Conservation (phyloP, 1,139 yeast species). For the Pichia sp. region DNA sequence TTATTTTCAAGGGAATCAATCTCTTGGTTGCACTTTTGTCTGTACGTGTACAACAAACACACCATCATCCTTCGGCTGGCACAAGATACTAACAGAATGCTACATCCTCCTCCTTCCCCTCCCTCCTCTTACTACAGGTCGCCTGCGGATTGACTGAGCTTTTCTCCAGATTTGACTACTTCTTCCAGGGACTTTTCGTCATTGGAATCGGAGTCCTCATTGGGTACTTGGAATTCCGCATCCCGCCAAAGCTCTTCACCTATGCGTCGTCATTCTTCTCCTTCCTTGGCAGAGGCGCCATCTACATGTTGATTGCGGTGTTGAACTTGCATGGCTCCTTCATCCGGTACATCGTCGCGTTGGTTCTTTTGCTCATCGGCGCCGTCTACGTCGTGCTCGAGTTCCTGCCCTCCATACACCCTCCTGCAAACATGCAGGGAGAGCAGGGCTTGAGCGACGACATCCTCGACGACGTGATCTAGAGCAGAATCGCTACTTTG, state of each 20-base stretch:
- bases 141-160: constrained; percentile 57
- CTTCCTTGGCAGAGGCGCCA: constrained; percentile 75
- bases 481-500: not conserved
- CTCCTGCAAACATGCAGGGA: constrained; percentile 70
- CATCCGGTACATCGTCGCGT: constrained; percentile 51
- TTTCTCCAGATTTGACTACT: constrained; percentile 45
- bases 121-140: constrained; percentile 31
- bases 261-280: constrained; percentile 81
- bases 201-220: constrained; percentile 53
- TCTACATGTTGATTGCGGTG: constrained; percentile 64
- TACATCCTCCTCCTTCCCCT: not conserved
- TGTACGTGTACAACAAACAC: not conserved
- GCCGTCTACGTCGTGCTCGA: constrained; percentile 56
- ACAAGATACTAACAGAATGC: not conserved
- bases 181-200: constrained; percentile 52
- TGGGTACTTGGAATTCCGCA: constrained; percentile 57
- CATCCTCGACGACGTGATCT: constrained; percentile 34
- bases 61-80: not conserved
- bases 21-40: constrained; percentile 54
- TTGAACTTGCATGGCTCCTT: constrained; percentile 59
- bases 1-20: constrained; percentile 57
- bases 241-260: constrained; percentile 62
- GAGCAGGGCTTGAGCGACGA: constrained; percentile 40
- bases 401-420: constrained; percentile 63
- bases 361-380: constrained; percentile 56